Evolutionary conservation across 495 filamentous ascomycete species (phyloP), one percentile per base, ranked within the genome.

Genomic region (Xylaria palmicola): DNA sequence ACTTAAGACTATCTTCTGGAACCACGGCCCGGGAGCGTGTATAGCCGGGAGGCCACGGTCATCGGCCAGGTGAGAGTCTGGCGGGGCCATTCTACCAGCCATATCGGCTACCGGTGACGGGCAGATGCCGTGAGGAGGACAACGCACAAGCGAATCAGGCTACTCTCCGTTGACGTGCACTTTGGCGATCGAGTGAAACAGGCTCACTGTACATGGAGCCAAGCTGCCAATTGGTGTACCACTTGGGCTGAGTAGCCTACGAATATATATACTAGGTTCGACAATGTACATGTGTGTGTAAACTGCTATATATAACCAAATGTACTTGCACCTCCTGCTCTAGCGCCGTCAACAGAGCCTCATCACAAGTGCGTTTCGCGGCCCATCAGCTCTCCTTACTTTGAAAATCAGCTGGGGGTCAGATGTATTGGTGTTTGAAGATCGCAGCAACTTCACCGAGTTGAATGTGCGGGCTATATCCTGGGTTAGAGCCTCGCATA

Each of bases 1-100:
- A 29, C 53, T 52, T 13, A 63, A 50, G 19, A 56, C 45, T 19
- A 57, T 29, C 20, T 58, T 58, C 37, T 45, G 49, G 20, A 53
- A 9, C 60, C 53, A 63, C 29, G 47, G 36, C 6, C 48, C 48
- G n/a, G 29, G 48, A 7, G n/a, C 17, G n/a, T 12, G 29, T 8
- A 5, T 15, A 36, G 17, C 9, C 17, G n/a, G 29, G n/a, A 7
- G 29, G 13, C 24, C 48, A 19, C 3, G 48, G 30, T 5, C 4
- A 8, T 36, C 30, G 30, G 48, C 1, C n/a, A 30, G 4, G 27
- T 9, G 26, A 19, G 22, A 0, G 48, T 36, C 15, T 13, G 17
- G 19, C 17, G 30, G 8, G 27, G 12, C 29, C 22, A 17, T 8
- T 9, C 40, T 36, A 13, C 17, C n/a, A 51, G 30, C 29, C 30